Base-by-base conservation (phyloP, 139 green algal genomes). In the Auxenochlorella pyrenoidosa region DNA sequence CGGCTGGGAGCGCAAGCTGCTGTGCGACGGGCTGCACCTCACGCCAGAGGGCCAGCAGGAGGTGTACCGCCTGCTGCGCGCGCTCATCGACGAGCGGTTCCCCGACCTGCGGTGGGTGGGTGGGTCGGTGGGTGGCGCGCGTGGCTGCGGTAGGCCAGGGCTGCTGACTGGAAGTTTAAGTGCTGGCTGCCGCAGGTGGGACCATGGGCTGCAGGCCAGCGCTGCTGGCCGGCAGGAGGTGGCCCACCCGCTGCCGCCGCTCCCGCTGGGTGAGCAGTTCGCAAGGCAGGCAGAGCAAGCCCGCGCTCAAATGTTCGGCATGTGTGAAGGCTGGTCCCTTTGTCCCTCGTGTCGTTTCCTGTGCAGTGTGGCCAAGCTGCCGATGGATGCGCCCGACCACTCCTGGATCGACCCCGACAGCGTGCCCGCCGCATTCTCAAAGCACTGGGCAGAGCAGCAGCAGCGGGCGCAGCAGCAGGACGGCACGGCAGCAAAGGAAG, bases 11-110 rank as follows among this genome's bases (percentile, higher is more conserved):
- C 32, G 44, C 26, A 15, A 59, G 19, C 38, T 89, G 28, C 88
- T 97, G 71, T 86, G 43, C 59, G 95, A 98, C 84, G 95, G 95
- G 5, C 87, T 98, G 36, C 95, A 98, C 85, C 92, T 98, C 70
- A 96, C 92, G 5, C 63, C 82, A 1, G 73, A 79, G 8, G 95
- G 95, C 65, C 92, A 96, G 36, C 44, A 43, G 10, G 44, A 81
- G 65, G 83, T 96, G 43, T 92, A 81, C 63, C 28, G 84, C 24
- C 70, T 91, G 58, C 66, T 98, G n/a, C n/a, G 80, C 51, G 36
- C 60, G 28, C 32, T 84, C 16, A 90, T 98, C 34, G 60, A 87
- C 5, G 12, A 81, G 5, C 60, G 68, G 6, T 94, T 92, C 73
- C 92, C 91, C 0, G 54, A 93, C 12, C 79, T 94, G 65, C 94